phyloP scores from a whole-genome alignment of 2,329 filamentous ascomycete genomes.

The Fusarium vanettenii region DNA sequence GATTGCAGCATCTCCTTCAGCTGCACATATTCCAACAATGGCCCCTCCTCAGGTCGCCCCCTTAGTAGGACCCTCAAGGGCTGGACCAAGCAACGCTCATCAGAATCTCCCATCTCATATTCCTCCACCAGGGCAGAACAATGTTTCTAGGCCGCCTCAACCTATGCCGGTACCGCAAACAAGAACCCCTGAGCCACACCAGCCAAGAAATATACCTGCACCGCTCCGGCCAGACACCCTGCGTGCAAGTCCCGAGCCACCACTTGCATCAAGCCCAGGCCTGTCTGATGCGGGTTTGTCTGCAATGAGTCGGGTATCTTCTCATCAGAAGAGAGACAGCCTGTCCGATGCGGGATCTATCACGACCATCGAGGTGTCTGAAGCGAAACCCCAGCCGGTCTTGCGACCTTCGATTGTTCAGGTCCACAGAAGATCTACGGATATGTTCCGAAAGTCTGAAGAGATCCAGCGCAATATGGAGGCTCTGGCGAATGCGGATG shows the following conservation, averaged over 20 bases:
- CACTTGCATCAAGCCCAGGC: slow-evolving; percentile 27
- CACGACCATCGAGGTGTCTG: slow-evolving; percentile 40
- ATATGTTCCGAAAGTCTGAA: slow-evolving; percentile 29
- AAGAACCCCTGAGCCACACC: background rate
- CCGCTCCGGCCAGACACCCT: background rate
- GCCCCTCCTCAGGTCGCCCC: background rate
- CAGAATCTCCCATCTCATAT: slow-evolving; percentile 1
- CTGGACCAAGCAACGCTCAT: background rate
- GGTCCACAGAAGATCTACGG: slow-evolving; percentile 38
- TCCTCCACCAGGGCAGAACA: background rate
- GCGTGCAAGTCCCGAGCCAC: background rate
- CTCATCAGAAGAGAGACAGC: slow-evolving; percentile 32
- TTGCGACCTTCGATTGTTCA: slow-evolving; percentile 41
- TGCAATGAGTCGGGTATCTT: slow-evolving; percentile 27
- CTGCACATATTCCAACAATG: background rate
- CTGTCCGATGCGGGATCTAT: slow-evolving; percentile 41
- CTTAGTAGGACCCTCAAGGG: background rate
- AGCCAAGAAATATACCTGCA: background rate
- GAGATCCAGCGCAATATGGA: slow-evolving; percentile 9
- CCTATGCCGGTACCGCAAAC: background rate
- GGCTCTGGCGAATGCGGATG: slow-evolving; percentile 15
- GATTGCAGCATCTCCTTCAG: background rate
- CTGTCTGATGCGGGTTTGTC: slow-evolving; percentile 23
- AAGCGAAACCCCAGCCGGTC: slow-evolving; percentile 41
- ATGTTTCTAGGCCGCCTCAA: background rate